Conservation (phyloP, 768 basidiomycete genomes). For the Agaricus blazei region DNA sequence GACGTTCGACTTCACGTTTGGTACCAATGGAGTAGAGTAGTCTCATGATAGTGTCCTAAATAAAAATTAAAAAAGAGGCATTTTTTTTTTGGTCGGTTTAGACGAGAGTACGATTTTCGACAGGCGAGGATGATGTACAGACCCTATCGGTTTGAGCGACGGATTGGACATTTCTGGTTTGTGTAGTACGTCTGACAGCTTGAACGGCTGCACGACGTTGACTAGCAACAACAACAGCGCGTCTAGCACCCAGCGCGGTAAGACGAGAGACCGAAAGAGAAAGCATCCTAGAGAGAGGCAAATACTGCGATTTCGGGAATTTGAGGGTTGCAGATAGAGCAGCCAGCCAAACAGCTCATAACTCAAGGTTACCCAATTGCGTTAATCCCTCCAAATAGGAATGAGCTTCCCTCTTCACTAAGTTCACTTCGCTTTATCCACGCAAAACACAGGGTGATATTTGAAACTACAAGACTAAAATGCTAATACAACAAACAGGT, state of each 20-base stretch:
- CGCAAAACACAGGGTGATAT: background rate
- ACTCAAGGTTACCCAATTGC: conserved; percentile 1
- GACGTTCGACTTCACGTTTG: conserved; percentile 96
- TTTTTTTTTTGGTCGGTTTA: conserved; percentile 19
- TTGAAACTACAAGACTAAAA: no score
- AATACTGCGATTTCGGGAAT: background rate
- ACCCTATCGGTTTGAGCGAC: conserved; percentile 75
- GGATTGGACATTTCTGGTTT: conserved; percentile 47
- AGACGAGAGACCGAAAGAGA: background rate
- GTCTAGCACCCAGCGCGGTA: background rate
- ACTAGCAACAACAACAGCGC: conserved; percentile 42
- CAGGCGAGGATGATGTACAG: conserved; percentile 18
- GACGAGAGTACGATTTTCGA: background rate
- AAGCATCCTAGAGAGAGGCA: background rate
- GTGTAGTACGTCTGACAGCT: conserved; percentile 32
- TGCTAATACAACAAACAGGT: background rate
- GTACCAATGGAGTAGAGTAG: conserved; percentile 95
- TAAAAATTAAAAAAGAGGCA: conserved; percentile 36
- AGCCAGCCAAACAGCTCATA: background rate
- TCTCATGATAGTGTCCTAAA: conserved; percentile 93
- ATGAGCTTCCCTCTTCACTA: no score
- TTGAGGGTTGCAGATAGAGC: background rate
- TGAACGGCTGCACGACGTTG: conserved; percentile 40
- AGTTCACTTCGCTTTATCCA: background rate
- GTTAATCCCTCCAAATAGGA: background rate